These are phyloP conservation scores for Metschnikowia arizonensis DNA, from an alignment of 805 yeast species.

Conservation along the genomic window DNA sequence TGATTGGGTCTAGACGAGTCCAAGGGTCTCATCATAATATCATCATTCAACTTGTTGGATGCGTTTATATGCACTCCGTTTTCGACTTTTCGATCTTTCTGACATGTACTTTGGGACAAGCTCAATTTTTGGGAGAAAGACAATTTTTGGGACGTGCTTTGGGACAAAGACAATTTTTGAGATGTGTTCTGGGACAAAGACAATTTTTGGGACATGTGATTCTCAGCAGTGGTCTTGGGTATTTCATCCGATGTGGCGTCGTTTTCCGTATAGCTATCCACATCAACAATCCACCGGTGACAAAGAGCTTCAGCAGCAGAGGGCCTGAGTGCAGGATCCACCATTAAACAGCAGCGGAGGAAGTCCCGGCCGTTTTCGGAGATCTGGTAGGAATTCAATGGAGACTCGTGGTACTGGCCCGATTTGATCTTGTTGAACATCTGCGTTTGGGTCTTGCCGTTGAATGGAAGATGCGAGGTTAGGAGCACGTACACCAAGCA, in stretches of 20 bases:
- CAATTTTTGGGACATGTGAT: neutral
- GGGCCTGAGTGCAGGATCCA: conserved; percentile 68
- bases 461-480: conserved; percentile 92
- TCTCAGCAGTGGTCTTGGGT: too few species aligned
- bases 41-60: conserved; percentile 39
- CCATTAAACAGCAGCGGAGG: conserved; percentile 64
- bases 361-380: conserved; percentile 71
- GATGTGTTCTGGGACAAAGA: neutral
- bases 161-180: neutral
- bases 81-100: conserved; percentile 48
- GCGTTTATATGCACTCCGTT: conserved; percentile 34
- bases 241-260: neutral
- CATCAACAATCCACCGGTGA: conserved; percentile 73
- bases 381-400: conserved; percentile 61
- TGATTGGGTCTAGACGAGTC: conserved; percentile 22
- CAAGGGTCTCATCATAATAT: conserved; percentile 41
- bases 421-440: conserved; percentile 68
- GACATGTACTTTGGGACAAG: conserved; percentile 67
- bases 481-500: conserved; percentile 87
- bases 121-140: conserved; percentile 33
- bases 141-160: neutral
- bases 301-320: conserved; percentile 71
- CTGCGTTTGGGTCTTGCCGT: conserved; percentile 86
- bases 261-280: conserved; percentile 21
- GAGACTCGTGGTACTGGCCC: conserved; percentile 78